Evolutionary conservation across 1,139 yeast species (phyloP).

Genomic region (Wickerhamiella pararugosa): DNA sequence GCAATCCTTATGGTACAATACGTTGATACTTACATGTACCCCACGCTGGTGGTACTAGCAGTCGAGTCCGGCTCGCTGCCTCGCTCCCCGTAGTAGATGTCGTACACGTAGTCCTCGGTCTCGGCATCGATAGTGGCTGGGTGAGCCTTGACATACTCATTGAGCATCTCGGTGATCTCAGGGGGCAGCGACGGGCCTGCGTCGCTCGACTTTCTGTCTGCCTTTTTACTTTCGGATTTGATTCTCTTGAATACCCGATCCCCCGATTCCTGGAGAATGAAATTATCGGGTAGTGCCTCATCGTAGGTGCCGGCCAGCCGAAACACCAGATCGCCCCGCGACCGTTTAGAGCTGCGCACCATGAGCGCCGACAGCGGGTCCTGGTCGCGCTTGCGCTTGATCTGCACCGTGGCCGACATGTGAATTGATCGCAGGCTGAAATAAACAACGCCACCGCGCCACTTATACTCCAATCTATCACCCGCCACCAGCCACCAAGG

Average conservation of each 20-base stretch:
- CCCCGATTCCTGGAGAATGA: constrained; percentile 4
- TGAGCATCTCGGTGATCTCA: constrained; percentile 14
- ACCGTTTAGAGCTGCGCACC: constrained; percentile 15
- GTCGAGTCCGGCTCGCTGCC: constrained; percentile 20
- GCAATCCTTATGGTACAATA: constrained; percentile 6
- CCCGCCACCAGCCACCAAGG: too few relatives aligned
- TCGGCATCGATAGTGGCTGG: constrained; percentile 18
- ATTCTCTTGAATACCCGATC: constrained; percentile 4
- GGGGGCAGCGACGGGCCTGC: constrained; percentile 7
- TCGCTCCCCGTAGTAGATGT: constrained; percentile 47
- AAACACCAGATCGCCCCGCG: constrained; percentile 28
- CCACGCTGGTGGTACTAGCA: constrained; percentile 13
- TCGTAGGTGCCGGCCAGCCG: constrained; percentile 49
- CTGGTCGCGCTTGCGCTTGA: constrained; percentile 72
- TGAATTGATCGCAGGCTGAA: too few relatives aligned
- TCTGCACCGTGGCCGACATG: constrained; percentile 37
- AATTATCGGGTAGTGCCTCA: constrained; percentile 21
- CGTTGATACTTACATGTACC: constrained; percentile 27
- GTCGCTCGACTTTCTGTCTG: neutral
- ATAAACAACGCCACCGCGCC: too few relatives aligned
- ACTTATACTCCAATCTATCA: too few relatives aligned
- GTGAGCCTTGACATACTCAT: constrained; percentile 11
- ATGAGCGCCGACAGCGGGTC: constrained; percentile 71
- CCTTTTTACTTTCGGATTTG: neutral
- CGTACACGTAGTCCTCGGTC: constrained; percentile 72